A percentile compares a stretch with the other conserved stretches of the same genome.
phyloP scores from a whole-genome alignment of 31 red algal species.

The Odonthalia washingtoniensis region DNA sequence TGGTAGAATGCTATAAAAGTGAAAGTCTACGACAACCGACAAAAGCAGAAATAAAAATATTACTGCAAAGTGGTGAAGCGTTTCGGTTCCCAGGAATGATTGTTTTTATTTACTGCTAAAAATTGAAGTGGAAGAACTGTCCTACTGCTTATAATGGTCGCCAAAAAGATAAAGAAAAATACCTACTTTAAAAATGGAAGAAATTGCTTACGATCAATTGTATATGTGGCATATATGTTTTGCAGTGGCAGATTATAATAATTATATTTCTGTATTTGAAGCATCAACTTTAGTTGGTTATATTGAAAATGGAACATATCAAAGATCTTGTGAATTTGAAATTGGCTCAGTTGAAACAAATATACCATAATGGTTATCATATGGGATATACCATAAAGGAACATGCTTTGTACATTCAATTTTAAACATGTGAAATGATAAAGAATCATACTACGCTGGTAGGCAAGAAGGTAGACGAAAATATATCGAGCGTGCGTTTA shows the following conservation, averaged over 20 bases:
- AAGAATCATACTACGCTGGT: not conserved
- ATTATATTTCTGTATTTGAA: constrained; percentile 20
- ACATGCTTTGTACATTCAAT: constrained; percentile 22
- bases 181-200: constrained; percentile 19
- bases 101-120: constrained; percentile 31
- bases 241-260: constrained; percentile 15
- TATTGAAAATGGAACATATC: constrained; percentile 18
- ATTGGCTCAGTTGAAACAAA: not conserved
- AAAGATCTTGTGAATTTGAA: not conserved
- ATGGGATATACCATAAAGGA: constrained; percentile 7
- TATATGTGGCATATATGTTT: constrained; percentile 44
- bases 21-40: not conserved
- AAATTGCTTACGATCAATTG: constrained; percentile 10
- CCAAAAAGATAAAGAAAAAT: constrained; percentile 29
- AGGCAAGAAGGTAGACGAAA: not conserved
- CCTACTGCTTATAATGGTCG: constrained; percentile 38
- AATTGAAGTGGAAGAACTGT: constrained; percentile 40
- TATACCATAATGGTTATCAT: constrained; percentile 16
- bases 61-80: not conserved
- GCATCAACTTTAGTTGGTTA: constrained; percentile 12
- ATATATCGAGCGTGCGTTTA: constrained; percentile 6
- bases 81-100: constrained; percentile 14
- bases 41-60: not conserved
- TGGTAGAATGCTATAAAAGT: not conserved
- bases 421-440: not conserved